Evolutionary conservation across 169 alveolate species (phyloP), one percentile per base, ranked within the genome.

Genomic region (Ichthyophthirius multifiliis): DNA sequence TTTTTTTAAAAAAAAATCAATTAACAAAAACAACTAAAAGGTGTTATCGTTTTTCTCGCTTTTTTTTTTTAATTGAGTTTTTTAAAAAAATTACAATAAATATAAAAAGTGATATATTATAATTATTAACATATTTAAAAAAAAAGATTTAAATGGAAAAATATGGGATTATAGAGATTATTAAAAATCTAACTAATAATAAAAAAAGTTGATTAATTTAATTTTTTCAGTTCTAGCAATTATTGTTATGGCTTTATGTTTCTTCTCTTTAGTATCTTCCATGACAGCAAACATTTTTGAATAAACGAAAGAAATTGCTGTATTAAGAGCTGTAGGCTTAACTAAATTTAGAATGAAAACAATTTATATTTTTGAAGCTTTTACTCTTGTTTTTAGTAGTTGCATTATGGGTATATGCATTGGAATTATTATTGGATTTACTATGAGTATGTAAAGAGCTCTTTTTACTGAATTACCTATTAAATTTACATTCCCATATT

Each of bases 201-300:
- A 85, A 1, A 32, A 84, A 30, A 62, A 62, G 9, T 73, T 95
- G 3, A 84, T 93, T 6, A 75, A 76, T 63, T 62, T 86, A 48
- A 88, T 95, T 20, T 95, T 93, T 87, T 81, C 88, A 55, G 81
- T 86, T 15, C 81, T 93, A n/a, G 86, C 93, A 32, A 67, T 88
- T 0, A 83, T 95, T 31, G 94, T 89, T 23, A 90, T 95, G 91
- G 84, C 89, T 34, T 84, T 95, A 27, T 93, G 96, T 43, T 88
- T 95, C 82, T 95, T 95, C 82, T 82, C 92, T 46, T 83, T 95
- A 34, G 84, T 91, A 34, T 90, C 96, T 13, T 93, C 97, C 16
- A 95, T 92, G 95, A 80, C 96, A 9, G 96, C 95, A 1, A 95
- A 95, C 82, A 89, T 95, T n/a, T 74, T 82, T 43, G 97, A 92